Base-by-base conservation (phyloP, 1,139 yeast species). In the Candida tropicalis region DNA sequence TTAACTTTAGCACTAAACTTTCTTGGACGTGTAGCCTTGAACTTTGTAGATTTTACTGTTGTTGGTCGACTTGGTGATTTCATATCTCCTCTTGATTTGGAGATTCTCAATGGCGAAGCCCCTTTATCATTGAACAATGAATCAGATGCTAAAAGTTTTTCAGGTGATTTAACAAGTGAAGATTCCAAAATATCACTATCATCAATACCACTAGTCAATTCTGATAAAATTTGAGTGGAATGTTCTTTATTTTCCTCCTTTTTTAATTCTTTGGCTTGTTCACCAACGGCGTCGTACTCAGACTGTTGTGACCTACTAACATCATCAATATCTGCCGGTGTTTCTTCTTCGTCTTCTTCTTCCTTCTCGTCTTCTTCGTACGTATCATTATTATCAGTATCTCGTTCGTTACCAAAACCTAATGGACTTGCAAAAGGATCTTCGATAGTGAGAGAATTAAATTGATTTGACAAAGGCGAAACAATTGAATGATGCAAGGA, bases 21-120 rank as follows among this genome's bases (percentile, higher is more conserved):
- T 38, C 78, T 59, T 2, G 70, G 68, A 47, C 86, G 65, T 22
- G 80, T 69, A 3, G 76, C 75, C 47, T 71, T 73, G 52, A 73
- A 73, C 35, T 55, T 52, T 18, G 43, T 46, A 35, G 39, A 61
- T 43, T 60, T 62, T 39, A 42, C 60, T 55, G 33, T 56, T 42
- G 26, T 58, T 51, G 50, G 61, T 54, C 48, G 60, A 56, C 43
- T 65, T 54, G 76, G 75, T 1, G 75, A 68, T 1, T 55, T 43
- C 4, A 55, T 42, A 43, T 54, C n/a, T 16, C 22, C 35, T 34
- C 31, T 20, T 44, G 39, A 29, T 33, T 39, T 26, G n/a, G 29
- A 9, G n/a, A 63, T 49, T 38, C 59, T 60, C 3, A 67, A 50
- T 2, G 77, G 76, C 40, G 75, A 66, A 2, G 45, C 47, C 32